Evolutionary conservation across 768 basidiomycete genomes (phyloP), one percentile per base, ranked within the genome.

Genomic region (Termitomyces sp.): DNA sequence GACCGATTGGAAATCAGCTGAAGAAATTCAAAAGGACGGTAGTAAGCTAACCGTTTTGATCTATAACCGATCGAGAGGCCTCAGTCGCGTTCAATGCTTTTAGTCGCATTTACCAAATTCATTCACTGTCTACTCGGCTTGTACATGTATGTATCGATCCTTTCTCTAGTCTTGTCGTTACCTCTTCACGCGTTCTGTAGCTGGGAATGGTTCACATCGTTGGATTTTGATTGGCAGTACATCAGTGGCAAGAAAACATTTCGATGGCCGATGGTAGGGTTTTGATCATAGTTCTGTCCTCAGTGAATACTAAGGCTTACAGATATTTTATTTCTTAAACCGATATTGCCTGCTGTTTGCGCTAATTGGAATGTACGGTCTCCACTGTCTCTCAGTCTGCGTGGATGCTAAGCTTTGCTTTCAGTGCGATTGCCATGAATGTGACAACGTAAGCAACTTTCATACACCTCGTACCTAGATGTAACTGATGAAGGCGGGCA

Each of bases 301-400:
- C 24, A 32, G 49, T 61, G 43, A 60, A 14, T 56, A 35, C 60
- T 24, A 18, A 38, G 6, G 5, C 3, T 16, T 7, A 18, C 57
- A 88, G 86, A 70, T 78, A 46, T 87, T 87, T 66, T 89, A 89
- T 68, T 88, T 89, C 68, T 68, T 83, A 47, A 84, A 85, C 61
- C 81, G 87, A 52, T 89, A 88, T 66, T 79, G 75, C 63, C 69
- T 88, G 38, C 69, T 89, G 6, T 76, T 87, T 60, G 83, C 87
- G 3, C 69, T 88, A 59, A 75, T 87, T 55, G 87, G 87, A 65
- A 86, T 89, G 87, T 88, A 62, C 65, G 86, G 43, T 20, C 3
- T 41, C 8, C 32, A 51, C 58, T 52, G 60, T 35, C 32, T 35
- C 56, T 48, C 41, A 35, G 20, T 24, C 50, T 52, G 14, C 30